Evolutionary conservation across 2,329 filamentous ascomycete species (phyloP), one percentile per base, ranked within the genome.

Genomic region (Colletotrichum navitas): DNA sequence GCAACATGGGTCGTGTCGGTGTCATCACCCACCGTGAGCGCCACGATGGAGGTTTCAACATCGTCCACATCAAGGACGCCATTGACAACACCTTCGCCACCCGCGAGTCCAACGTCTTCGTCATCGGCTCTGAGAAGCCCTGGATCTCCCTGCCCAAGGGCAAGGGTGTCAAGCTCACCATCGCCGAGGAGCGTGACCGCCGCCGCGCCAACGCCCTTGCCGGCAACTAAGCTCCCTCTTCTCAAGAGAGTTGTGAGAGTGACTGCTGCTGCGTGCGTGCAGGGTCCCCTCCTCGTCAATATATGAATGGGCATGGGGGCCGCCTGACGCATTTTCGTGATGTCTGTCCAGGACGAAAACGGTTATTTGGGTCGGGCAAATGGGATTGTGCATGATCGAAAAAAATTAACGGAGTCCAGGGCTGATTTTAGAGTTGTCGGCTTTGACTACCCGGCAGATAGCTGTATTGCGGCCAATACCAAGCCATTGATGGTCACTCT

Each of bases 1-100:
- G 95, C 85, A 99, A 99, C 94, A 99, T 98, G 95, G 96, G 96
- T 85, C 96, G 96, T 95, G 95, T 99, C 83, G 96, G 96, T 93
- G 95, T 98, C 85, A 97, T 99, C 89, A 98, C 96, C 81, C 95
- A 99, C 92, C 95, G 96, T 90, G 96, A 99, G 91, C 94, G 96
- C 82, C 96, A 99, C 91, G 96, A 99, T 81, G 96, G 96, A 90
- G 96, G 96, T 86, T 99, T 99, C 93, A 97, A 97, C 91, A 97
- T 99, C 83, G 95, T 99, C 85, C 95, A 98, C 90, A 93, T 99
- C 88, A 99, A 99, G 93, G 96, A 99, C 83, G 95, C 95, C 82
- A 95, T 99, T 87, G 96, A 98, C 92, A 99, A 99, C 93, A 93
- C 94, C 84, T 99, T 99, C 88, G 95, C 96, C 82, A 99, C 96